phyloP scores from a whole-genome alignment of 2,329 filamentous ascomycete genomes.

The Sporothrix variecibatus region DNA sequence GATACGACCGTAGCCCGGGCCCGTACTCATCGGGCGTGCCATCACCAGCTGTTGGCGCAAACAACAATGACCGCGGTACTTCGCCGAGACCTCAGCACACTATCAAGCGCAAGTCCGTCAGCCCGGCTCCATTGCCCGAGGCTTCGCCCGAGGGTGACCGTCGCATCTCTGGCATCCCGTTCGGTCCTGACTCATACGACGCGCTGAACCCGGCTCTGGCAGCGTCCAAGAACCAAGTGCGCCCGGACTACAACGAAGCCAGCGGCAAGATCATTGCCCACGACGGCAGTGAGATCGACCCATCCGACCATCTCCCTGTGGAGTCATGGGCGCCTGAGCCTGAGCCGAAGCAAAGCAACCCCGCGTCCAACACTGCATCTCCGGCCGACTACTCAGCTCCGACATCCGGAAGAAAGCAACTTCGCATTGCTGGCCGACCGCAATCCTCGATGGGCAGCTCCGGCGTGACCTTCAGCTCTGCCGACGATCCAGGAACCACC shows the following conservation, averaged over 20 bases:
- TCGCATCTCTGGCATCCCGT: constrained; percentile 64
- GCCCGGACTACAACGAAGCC: constrained; percentile 51
- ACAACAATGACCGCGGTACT: constrained; percentile 44
- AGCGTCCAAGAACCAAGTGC: constrained; percentile 38
- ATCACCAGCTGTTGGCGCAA: constrained; percentile 32
- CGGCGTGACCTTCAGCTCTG: constrained; percentile 39
- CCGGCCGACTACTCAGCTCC: constrained; percentile 50
- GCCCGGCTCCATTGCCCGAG: constrained; percentile 64
- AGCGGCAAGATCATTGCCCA: constrained; percentile 73
- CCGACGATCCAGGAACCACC: constrained; percentile 38
- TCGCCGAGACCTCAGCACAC: constrained; percentile 52
- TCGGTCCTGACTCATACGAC: constrained; percentile 75
- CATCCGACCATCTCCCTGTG: constrained; percentile 76
- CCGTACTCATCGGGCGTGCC: constrained; percentile 43
- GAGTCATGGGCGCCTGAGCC: constrained; percentile 78
- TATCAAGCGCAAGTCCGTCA: constrained; percentile 72
- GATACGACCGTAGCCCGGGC: constrained; percentile 44
- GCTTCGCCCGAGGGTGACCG: constrained; percentile 42
- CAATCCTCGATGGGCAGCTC: constrained; percentile 37
- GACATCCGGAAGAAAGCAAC: constrained; percentile 52
- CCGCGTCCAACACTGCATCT: constrained; percentile 35
- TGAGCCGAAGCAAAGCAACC: constrained; percentile 57
- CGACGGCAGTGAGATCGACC: constrained; percentile 76
- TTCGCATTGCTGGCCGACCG: constrained; percentile 53
- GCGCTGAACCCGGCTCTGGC: constrained; percentile 63